phyloP scores from a whole-genome alignment of 176 grass and related monocot genomes.

The Juncus effusus region DNA sequence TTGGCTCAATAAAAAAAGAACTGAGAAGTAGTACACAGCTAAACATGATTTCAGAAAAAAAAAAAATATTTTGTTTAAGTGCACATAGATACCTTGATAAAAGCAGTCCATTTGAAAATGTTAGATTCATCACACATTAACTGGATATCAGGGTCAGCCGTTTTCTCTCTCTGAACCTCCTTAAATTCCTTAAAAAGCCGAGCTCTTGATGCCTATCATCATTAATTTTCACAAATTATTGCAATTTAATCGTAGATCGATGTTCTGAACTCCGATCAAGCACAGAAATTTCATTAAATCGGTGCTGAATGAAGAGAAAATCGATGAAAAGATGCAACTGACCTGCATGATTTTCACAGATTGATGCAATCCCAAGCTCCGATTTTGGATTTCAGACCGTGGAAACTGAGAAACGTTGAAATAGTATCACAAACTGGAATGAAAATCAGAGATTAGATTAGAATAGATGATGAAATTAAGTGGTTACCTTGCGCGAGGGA shows the following conservation, averaged over 20 bases:
- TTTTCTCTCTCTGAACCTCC: slow-evolving; percentile 90
- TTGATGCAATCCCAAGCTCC: slow-evolving; percentile 5
- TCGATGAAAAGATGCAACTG: slow-evolving; percentile 4
- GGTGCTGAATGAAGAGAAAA: not conserved
- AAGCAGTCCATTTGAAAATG: slow-evolving; percentile 99
- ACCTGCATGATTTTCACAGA: slow-evolving; percentile 25
- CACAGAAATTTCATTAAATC: no score
- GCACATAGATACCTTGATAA: slow-evolving; percentile 61
- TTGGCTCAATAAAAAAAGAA: no score
- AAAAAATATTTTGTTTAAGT: not conserved
- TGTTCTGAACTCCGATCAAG: no score
- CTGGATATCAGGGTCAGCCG: slow-evolving; percentile 91
- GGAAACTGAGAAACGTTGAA: not conserved
- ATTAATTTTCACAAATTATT: not conserved
- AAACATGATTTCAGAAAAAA: no score
- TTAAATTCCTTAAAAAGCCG: slow-evolving; percentile 96
- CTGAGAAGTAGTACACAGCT: no score
- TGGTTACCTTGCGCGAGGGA: slow-evolving; percentile 3
- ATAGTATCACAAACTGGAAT: no score
- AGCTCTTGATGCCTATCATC: slow-evolving; percentile 73
- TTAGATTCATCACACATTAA: slow-evolving; percentile 93
- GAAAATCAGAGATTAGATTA: not conserved
- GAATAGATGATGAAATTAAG: not conserved
- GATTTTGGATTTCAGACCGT: not conserved
- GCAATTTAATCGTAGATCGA: no score